These are phyloP conservation scores for Parathielavia hyrcaniae DNA, from an alignment of 495 filamentous ascomycete species.

Conservation along the genomic window DNA sequence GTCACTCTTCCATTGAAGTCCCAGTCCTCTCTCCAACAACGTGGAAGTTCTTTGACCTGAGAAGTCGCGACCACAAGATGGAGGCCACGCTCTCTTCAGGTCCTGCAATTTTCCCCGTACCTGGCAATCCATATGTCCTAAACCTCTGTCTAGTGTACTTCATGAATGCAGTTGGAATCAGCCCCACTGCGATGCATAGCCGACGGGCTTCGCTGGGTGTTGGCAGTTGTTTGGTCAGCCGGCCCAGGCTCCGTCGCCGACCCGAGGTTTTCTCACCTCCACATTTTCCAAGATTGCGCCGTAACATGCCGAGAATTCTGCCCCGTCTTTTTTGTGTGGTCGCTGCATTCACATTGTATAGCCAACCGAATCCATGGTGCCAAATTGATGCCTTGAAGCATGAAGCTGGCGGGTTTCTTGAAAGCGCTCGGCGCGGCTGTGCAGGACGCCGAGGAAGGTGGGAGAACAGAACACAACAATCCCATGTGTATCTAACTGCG, in stretches of 20 bases:
- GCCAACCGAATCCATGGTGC: too few relatives aligned
- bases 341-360: background rate
- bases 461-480: background rate
- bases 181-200: background rate
- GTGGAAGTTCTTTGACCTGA: too few relatives aligned
- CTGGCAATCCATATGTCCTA: background rate
- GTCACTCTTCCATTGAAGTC: too few relatives aligned
- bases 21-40: too few relatives aligned
- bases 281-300: slow-evolving; percentile 14
- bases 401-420: slow-evolving; percentile 36
- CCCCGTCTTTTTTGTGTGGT: background rate
- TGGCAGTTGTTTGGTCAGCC: background rate
- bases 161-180: background rate
- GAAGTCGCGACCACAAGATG: too few relatives aligned
- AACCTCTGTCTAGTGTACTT: background rate
- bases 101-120: too few relatives aligned
- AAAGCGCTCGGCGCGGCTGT: slow-evolving; percentile 44
- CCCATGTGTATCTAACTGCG: background rate
- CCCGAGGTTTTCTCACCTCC: slow-evolving; percentile 2
- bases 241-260: slow-evolving; percentile 12
- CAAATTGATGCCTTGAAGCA: slow-evolving; percentile 9
- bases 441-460: slow-evolving; percentile 23
- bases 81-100: too few relatives aligned
- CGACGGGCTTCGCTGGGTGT: background rate
- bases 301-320: slow-evolving; percentile 3